These are phyloP conservation scores for Penicillium concentricum DNA, from an alignment of 2,329 filamentous ascomycete genomes.

Conservation along the genomic window DNA sequence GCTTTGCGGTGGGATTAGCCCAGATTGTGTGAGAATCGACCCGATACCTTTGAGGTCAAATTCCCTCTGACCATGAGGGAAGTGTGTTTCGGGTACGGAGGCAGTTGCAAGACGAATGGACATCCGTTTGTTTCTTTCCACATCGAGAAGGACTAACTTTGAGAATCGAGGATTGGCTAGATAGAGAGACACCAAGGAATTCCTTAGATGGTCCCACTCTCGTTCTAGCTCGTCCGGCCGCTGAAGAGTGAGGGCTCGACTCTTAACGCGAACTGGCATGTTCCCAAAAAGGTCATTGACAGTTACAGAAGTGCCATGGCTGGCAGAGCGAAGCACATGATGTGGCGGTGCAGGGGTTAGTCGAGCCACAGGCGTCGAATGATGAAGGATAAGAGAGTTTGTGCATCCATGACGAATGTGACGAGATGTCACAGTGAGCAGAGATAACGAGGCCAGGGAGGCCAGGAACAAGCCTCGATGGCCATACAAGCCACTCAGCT, in stretches of 20 bases:
- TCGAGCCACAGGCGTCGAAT: slow-evolving; percentile 64
- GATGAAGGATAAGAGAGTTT: slow-evolving; percentile 68
- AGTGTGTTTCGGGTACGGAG: too few species aligned
- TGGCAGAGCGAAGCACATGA: slow-evolving; percentile 55
- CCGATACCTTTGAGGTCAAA: slow-evolving; percentile 39
- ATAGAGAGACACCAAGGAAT: slow-evolving; percentile 61
- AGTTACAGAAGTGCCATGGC: slow-evolving; percentile 71
- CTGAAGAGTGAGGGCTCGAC: slow-evolving; percentile 60
- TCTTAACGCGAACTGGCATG: slow-evolving; percentile 87
- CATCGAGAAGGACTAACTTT: slow-evolving; percentile 60
- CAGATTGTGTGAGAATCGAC: slow-evolving; percentile 64
- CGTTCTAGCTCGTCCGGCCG: slow-evolving; percentile 55
- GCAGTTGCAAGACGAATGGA: slow-evolving; percentile 23
- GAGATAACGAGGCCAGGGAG: slow-evolving; percentile 70
- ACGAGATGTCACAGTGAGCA: slow-evolving; percentile 74
- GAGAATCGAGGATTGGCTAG: slow-evolving; percentile 64
- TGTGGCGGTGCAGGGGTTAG: slow-evolving; percentile 61
- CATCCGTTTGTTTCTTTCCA: slow-evolving; percentile 39
- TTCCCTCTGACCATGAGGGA: background rate
- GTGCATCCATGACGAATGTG: slow-evolving; percentile 52
- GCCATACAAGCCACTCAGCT: slow-evolving; percentile 58
- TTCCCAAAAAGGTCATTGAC: slow-evolving; percentile 83
- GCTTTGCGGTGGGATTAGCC: slow-evolving; percentile 56
- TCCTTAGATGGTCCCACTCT: slow-evolving; percentile 65
- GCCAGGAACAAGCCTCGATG: slow-evolving; percentile 72